Conservation (phyloP, 2,329 filamentous ascomycete species). For the Periconia macrospinosa region DNA sequence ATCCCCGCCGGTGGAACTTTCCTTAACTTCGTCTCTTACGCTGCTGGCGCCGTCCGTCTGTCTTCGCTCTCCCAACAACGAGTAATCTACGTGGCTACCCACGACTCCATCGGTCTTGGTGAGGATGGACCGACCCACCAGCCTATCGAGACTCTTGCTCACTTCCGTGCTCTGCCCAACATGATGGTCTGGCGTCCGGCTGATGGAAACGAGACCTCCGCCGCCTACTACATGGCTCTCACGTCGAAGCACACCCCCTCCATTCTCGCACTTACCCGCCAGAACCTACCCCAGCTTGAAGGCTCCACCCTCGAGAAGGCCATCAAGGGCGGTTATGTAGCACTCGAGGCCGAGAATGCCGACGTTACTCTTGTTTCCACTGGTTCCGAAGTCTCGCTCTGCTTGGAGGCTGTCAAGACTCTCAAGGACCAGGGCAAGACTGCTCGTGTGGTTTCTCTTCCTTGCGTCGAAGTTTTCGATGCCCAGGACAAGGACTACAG, state of each 20-base stretch:
- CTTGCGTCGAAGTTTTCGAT: constrained; percentile 97
- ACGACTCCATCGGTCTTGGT: constrained; percentile 98
- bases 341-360: constrained; percentile 80
- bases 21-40: constrained; percentile 99
- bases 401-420: constrained; percentile 87
- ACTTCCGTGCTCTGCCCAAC: constrained; percentile 99
- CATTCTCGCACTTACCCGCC: constrained; percentile 92
- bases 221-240: constrained; percentile 93
- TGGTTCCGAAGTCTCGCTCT: constrained; percentile 93
- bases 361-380: constrained; percentile 89
- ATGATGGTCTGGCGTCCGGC: constrained; percentile 99
- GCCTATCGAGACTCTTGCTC: constrained; percentile 95
- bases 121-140: constrained; percentile 99
- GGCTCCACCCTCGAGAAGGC: constrained; percentile 86
- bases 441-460: constrained; percentile 91
- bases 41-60: constrained; percentile 90
- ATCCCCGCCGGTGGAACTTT: constrained; percentile 95
- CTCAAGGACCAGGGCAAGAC: constrained; percentile 85
- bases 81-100: constrained; percentile 92
- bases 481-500: constrained; percentile 92
- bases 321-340: constrained; percentile 93
- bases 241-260: constrained; percentile 87
- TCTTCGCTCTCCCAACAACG: constrained; percentile 90
- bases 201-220: constrained; percentile 97
- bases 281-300: constrained; percentile 98